phyloP scores from a whole-genome alignment of 805 yeast species.

The Zygosaccharomyces siamensis region DNA sequence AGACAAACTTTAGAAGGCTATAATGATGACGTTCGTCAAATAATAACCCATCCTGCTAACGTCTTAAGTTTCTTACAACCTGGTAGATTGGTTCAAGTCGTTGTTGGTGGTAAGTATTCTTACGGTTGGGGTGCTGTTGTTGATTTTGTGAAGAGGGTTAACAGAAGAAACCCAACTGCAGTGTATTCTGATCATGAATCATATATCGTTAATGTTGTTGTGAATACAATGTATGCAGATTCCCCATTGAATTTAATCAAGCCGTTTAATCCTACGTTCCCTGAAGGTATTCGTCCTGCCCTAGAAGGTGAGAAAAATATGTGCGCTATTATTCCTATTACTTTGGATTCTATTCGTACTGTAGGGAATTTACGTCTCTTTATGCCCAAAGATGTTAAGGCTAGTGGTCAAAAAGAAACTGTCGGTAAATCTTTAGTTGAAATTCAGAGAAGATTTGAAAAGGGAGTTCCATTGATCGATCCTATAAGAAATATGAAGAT shows the following conservation, averaged over 20 bases:
- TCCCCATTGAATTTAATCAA: constrained; percentile 80
- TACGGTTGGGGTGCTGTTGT: constrained; percentile 98
- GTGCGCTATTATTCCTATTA: constrained; percentile 78
- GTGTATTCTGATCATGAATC: constrained; percentile 80
- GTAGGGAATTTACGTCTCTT: constrained; percentile 78
- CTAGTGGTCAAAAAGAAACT: constrained; percentile 54
- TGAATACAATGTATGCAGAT: constrained; percentile 70
- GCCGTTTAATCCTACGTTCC: constrained; percentile 70
- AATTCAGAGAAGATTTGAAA: constrained; percentile 77
- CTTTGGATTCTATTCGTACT: constrained; percentile 66
- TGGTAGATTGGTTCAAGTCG: constrained; percentile 76
- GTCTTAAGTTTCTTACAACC: constrained; percentile 77
- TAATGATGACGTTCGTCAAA: constrained; percentile 68
- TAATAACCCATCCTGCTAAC: constrained; percentile 88
- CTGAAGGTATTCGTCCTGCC: constrained; percentile 87
- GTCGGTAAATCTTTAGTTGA: constrained; percentile 70
- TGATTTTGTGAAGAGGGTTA: constrained; percentile 64
- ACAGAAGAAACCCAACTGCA: constrained; percentile 53
- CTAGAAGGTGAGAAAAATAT: constrained; percentile 62
- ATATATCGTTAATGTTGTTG: constrained; percentile 79
- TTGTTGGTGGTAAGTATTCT: constrained; percentile 48
- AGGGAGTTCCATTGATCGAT: constrained; percentile 86
- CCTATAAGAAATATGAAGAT: constrained; percentile 93
- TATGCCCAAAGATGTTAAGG: constrained; percentile 71
- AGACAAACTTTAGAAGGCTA: constrained; percentile 67